Evolutionary conservation across 1,139 yeast genomes (phyloP), one percentile per base, ranked within the genome.

Genomic region (Magnusiomyces suaveolens): DNA sequence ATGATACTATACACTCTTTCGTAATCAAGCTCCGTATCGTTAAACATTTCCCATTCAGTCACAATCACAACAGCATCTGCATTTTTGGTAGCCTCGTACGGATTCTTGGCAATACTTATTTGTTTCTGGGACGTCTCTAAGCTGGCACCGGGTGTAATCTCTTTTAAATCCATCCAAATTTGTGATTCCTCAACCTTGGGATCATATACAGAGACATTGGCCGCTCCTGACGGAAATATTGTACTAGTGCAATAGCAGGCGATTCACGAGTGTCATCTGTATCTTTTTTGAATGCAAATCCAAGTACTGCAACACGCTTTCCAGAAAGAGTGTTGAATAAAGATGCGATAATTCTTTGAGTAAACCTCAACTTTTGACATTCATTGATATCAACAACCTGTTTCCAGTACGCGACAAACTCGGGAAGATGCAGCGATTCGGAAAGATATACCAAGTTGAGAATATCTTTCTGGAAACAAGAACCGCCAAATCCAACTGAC

Each of bases 31-130:
- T 61, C 51, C 24, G 63, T 54, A 32, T 52, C 55, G 46, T 52
- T 53, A 59, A 64, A 64, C 58, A 63, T 64, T 52, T 64, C 67
- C 67, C 67, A 64, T 55, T 64, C 67, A 33, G 67, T 64, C 52
- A 63, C 62, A 51, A 64, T 60, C 33, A 64, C 63, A 43, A 64
- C 54, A 26, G 67, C 67, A 32, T 64, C 65, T 20, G 67, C 66
- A 32, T 52, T 58, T 47, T 52, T 57, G 43, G 64, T 64, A 10
- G 67, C 67, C 52, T 60, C 65, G 51, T 59, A 59, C 8, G 65
- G 61, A 29, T 63, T 60, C 36, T 52, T 21, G 25, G 56, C 48
- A 52, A 63, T 59, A 3, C 54, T 52, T 54, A 63, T 58, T 48
- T 60, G 63, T 53, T 57, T 54, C 58, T 59, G 57, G 36, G 60